Evolutionary conservation across 2,329 filamentous ascomycete species (phyloP), one percentile per base, ranked within the genome.

Genomic region (Penicillium sp.): DNA sequence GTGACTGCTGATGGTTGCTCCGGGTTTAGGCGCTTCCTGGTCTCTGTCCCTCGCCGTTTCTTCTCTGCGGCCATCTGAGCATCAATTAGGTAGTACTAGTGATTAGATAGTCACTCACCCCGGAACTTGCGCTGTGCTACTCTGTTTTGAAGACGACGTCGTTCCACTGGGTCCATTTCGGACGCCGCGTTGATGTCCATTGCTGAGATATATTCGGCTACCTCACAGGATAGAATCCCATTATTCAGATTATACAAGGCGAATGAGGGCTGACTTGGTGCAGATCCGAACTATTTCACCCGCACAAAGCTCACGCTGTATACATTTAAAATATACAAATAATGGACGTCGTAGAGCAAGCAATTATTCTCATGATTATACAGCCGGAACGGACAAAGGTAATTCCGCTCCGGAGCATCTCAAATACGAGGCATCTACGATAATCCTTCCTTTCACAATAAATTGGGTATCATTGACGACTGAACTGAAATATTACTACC

Each of bases 11-110:
- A 35, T 35, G 30, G 5, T 14, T 14, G 52, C 35, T 21, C 23
- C 20, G 18, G 35, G 45, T 8, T 30, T n/a, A 35, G 23, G 12
- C 18, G 30, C n/a, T n/a, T 43, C 8, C 12, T 33, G n/a, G 26
- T 47, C 35, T 30, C 45, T 26, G 45, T 26, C 14, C 14, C 43
- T 20, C 21, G 30, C n/a, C 45, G 20, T 33, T 42, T 42, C 14
- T 26, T 54, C 12, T 42, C 45, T 47, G 77, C 96, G 91, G 2
- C 91, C 20, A 14, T 35, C 51, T 16, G 30, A 35, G 16, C 14
- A 35, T 38, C 16, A 20, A 35, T 35, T 30, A 49, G 47, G 26
- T 5, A 23, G 26, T 3, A 21, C 18, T 9, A 23, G 21, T 49
- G 16, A 23, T 14, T 21, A 24, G 28, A n/a, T 24, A 3, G 16